These are phyloP conservation scores for Asclepias syriaca DNA, from an alignment of 257 asterid genomes.

Conservation along the genomic window DNA sequence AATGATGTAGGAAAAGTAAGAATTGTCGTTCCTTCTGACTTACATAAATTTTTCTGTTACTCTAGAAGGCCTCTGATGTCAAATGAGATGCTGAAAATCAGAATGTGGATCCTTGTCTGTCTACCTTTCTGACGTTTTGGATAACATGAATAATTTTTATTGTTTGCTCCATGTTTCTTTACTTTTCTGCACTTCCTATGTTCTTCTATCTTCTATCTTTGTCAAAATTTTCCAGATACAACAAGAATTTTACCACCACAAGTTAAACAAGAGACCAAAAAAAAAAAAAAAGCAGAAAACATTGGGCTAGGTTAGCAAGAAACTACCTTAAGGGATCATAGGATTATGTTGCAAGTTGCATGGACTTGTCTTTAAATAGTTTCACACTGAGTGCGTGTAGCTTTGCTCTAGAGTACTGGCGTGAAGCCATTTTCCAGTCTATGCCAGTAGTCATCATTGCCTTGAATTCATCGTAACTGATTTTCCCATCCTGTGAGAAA, in stretches of 20 bases:
- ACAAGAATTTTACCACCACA: neutral
- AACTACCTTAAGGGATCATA: neutral
- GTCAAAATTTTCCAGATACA: neutral
- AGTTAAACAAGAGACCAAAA: neutral
- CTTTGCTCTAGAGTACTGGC: slow-evolving; percentile 76
- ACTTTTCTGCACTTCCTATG: neutral
- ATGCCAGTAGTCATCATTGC: slow-evolving; percentile 85
- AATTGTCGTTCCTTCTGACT: neutral
- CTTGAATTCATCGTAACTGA: slow-evolving; percentile 68
- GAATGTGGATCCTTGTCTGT: neutral
- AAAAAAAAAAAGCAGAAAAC: neutral
- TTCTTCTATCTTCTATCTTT: neutral
- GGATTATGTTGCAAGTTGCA: slow-evolving; percentile 23
- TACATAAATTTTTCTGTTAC: neutral
- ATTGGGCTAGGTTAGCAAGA: neutral
- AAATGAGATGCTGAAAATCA: neutral
- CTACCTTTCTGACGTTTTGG: neutral
- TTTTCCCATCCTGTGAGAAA: slow-evolving; percentile 61
- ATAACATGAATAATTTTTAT: neutral
- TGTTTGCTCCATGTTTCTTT: neutral
- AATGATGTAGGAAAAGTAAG: neutral
- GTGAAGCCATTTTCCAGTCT: slow-evolving; percentile 91
- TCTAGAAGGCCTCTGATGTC: neutral
- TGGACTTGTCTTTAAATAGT: slow-evolving; percentile 47
- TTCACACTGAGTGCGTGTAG: slow-evolving; percentile 68